These are phyloP conservation scores for Septoria petroselini DNA, from an alignment of 2,329 filamentous ascomycete genomes.

Conservation along the genomic window DNA sequence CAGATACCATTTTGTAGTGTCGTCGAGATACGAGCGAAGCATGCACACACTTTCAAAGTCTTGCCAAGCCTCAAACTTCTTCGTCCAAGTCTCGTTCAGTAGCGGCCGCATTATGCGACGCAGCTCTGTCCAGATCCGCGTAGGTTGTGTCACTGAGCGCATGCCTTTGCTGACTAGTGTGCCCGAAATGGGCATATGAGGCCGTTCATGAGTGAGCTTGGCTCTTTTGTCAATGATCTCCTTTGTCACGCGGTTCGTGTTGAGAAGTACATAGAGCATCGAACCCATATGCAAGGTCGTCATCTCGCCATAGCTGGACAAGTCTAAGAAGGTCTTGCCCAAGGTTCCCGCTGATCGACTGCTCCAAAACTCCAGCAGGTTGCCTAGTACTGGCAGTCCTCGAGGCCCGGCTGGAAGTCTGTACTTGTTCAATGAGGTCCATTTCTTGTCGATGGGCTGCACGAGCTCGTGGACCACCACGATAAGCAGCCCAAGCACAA, in stretches of 20 bases:
- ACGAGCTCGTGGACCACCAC: conserved; percentile 11
- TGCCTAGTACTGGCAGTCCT: conserved; percentile 14
- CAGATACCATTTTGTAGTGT: conserved; percentile 3
- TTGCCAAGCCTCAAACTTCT: conserved; percentile 16
- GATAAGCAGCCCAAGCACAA: background rate
- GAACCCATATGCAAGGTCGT: conserved; percentile 18
- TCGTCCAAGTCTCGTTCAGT: conserved; percentile 14
- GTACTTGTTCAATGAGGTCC: conserved; percentile 11
- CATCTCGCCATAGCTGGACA: conserved; percentile 15
- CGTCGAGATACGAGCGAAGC: conserved; percentile 10
- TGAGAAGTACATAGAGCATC: conserved; percentile 15
- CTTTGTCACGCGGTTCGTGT: conserved; percentile 16
- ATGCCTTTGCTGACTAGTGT: conserved; percentile 14
- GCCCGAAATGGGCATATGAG: conserved; percentile 18
- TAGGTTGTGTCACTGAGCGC: conserved; percentile 18
- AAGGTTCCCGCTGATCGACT: conserved; percentile 13
- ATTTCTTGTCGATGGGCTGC: conserved; percentile 14
- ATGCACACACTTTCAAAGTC: conserved; percentile 13
- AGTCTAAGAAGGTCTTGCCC: conserved; percentile 5
- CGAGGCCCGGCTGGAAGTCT: conserved; percentile 15
- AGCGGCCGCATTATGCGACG: conserved; percentile 13
- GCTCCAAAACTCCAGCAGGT: conserved; percentile 15
- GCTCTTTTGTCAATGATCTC: conserved; percentile 19
- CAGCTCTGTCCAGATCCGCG: conserved; percentile 11
- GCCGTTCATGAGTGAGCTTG: conserved; percentile 15